Evolutionary conservation across 2,329 filamentous ascomycete species (phyloP).

Genomic region (Hypoxylon sp.): DNA sequence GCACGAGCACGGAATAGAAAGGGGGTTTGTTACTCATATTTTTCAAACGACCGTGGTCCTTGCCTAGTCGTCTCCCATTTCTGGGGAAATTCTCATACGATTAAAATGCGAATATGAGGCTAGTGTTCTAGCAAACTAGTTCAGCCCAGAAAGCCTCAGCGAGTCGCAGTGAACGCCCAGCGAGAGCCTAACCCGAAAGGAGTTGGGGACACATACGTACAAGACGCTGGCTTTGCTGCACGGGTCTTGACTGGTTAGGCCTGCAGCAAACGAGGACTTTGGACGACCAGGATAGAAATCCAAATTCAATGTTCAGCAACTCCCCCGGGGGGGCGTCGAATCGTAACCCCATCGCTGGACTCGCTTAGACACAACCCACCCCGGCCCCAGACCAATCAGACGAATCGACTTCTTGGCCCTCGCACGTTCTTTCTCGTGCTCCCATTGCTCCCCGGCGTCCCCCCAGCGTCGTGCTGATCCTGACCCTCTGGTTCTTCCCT

Average conservation of each 20-base stretch:
- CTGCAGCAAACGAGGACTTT: constrained; percentile 34
- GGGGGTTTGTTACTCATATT: constrained; percentile 15
- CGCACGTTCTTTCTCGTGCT: constrained; percentile 43
- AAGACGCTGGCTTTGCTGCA: constrained; percentile 34
- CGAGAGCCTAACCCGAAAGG: constrained; percentile 35
- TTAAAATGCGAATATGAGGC: constrained; percentile 24
- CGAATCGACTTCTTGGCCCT: constrained; percentile 39
- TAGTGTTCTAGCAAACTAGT: constrained; percentile 35
- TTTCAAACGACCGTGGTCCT: constrained; percentile 25
- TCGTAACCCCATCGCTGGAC: constrained; percentile 40
- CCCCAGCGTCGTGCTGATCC: constrained; percentile 42
- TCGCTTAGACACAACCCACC: constrained; percentile 50
- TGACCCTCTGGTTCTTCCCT: constrained; percentile 46
- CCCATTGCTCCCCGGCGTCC: constrained; percentile 34
- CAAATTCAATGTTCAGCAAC: constrained; percentile 41
- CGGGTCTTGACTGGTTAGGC: constrained; percentile 29
- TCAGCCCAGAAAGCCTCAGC: constrained; percentile 34
- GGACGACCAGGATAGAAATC: constrained; percentile 43
- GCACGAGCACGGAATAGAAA: constrained; percentile 21
- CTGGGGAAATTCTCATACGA: constrained; percentile 38
- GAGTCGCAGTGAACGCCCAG: constrained; percentile 32
- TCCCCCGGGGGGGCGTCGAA: constrained; percentile 34
- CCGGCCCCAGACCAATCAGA: constrained; percentile 45
- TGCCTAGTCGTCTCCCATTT: constrained; percentile 26
- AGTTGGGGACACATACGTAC: constrained; percentile 36